Percentiles rank a stretch among this genome's conserved stretches.
These are phyloP conservation scores for Eragrostis tef DNA, from an alignment of 202 grass and related monocot species.

Conservation along the genomic window DNA sequence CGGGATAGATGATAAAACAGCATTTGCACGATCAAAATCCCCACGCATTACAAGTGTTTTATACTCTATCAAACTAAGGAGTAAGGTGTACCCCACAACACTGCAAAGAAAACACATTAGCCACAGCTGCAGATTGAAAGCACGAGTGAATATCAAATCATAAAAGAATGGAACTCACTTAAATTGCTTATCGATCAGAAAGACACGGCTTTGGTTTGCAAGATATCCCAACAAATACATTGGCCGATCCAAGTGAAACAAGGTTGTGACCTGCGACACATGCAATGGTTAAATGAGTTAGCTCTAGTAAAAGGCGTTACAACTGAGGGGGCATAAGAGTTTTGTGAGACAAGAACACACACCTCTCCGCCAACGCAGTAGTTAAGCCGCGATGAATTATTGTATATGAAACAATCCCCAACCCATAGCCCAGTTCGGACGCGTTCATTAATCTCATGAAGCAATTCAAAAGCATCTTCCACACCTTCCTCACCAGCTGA, in stretches of 20 bases:
- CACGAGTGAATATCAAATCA: conserved; percentile 1
- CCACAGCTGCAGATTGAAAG: conserved; percentile 14
- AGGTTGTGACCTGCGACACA: conserved; percentile 69
- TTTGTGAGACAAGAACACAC: conserved; percentile 7
- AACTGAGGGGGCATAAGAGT: neutral
- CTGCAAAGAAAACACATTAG: conserved; percentile 56
- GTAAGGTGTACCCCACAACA: conserved; percentile 85
- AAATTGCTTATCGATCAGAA: conserved; percentile 85
- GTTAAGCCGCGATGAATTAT: conserved; percentile 79
- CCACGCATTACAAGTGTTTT: conserved; percentile 86
- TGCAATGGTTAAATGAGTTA: conserved; percentile 39
- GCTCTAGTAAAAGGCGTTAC: conserved; percentile 16
- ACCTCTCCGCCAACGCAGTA: conserved; percentile 91
- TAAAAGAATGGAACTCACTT: conserved; percentile 58
- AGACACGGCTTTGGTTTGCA: conserved; percentile 84
- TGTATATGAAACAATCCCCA: conserved; percentile 88
- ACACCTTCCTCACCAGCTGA: conserved; percentile 74
- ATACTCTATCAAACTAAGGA: conserved; percentile 83
- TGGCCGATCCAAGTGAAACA: conserved; percentile 80
- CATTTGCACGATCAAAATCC: conserved; percentile 67
- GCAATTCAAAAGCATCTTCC: conserved; percentile 84
- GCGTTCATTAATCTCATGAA: conserved; percentile 86
- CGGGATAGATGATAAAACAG: conserved; percentile 69
- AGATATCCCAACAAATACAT: conserved; percentile 91
- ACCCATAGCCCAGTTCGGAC: conserved; percentile 84